These are phyloP conservation scores for Coprinopsis cinerea DNA, from an alignment of 768 basidiomycete genomes.

Conservation along the genomic window DNA sequence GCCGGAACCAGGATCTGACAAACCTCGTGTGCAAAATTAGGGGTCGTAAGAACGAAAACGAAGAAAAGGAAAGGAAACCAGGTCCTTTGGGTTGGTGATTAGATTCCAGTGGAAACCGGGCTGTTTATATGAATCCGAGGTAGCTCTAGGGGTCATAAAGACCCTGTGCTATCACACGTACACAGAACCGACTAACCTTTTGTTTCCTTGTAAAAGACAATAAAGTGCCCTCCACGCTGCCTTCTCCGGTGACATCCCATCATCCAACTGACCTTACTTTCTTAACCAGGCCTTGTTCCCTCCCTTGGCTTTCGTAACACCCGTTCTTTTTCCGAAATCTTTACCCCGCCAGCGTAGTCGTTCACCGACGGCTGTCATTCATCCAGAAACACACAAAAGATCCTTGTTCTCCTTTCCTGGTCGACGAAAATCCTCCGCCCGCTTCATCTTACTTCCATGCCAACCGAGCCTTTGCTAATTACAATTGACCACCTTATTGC, in stretches of 20 bases:
- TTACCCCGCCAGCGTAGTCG: not conserved
- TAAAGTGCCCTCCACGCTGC: conserved; percentile 17
- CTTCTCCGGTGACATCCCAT: conserved; percentile 3
- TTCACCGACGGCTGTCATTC: conserved; percentile 1
- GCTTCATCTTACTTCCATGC: conserved; percentile 4
- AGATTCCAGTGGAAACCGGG: conserved; percentile 13
- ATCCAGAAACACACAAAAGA: conserved; percentile 13
- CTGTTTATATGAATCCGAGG: not conserved
- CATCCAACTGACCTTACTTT: conserved; percentile 1
- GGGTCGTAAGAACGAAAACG: conserved; percentile 17
- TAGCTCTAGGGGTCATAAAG: not conserved
- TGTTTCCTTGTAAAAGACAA: conserved; percentile 17
- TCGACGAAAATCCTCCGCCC: not conserved
- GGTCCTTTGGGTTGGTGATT: conserved; percentile 21
- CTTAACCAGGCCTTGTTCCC: conserved; percentile 4
- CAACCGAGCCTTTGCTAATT: conserved; percentile 6
- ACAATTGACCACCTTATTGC: conserved; percentile 8
- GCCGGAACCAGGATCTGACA: conserved; percentile 2
- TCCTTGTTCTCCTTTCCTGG: conserved; percentile 8
- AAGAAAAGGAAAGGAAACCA: conserved; percentile 23
- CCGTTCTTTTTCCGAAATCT: not conserved
- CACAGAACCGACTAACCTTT: conserved; percentile 7
- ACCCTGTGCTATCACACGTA: conserved; percentile 10
- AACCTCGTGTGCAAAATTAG: conserved; percentile 15
- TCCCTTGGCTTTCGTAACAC: conserved; percentile 5